Evolutionary conservation across 345 rosid genomes (phyloP), one percentile per base, ranked within the genome.

Genomic region (Salix purpurea): DNA sequence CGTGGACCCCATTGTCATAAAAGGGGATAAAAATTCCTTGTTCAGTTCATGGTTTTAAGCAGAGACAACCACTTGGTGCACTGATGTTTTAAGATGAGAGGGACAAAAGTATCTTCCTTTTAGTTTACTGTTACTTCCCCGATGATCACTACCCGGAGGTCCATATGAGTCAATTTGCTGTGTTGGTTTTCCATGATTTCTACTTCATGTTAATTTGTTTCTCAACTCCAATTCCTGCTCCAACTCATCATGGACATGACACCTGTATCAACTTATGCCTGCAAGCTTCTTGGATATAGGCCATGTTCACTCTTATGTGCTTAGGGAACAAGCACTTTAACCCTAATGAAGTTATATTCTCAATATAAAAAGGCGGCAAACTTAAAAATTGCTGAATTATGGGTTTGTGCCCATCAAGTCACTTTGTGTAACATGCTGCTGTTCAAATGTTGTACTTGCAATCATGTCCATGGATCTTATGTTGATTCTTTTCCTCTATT

Each of bases 161-260:
- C n/a, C 58, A 50, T 14, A 5, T 18, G 58, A 42, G 48, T 46
- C 6, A 23, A 30, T 16, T 5, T 40, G 7, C 54, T 18, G 18
- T 69, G 71, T 69, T 68, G n/a, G 71, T 69, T 67, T 23, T 69
- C 71, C 48, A 39, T 69, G 19, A 7, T n/a, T 69, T 69, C 71
- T 69, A 34, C 48, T 69, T 42, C 3, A 69, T 40, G 56, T 39
- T 21, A 6, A 39, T 40, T 42, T 44, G 71, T 34, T 34, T 34
- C 37, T 34, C 37, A 34, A 34, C 37, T 34, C 37, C 37, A 34
- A 5, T 34, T 34, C 37, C 1, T 34, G 37, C 37, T 34, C 37
- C 37, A 34, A 34, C 37, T 34, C 37, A 34, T 34, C 37, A 34
- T 34, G 37, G 37, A 34, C 37, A 34, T 34, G 37, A 34, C 37